Conservation (phyloP, 805 yeast genomes). For the Tetrapisispora phaffii region DNA sequence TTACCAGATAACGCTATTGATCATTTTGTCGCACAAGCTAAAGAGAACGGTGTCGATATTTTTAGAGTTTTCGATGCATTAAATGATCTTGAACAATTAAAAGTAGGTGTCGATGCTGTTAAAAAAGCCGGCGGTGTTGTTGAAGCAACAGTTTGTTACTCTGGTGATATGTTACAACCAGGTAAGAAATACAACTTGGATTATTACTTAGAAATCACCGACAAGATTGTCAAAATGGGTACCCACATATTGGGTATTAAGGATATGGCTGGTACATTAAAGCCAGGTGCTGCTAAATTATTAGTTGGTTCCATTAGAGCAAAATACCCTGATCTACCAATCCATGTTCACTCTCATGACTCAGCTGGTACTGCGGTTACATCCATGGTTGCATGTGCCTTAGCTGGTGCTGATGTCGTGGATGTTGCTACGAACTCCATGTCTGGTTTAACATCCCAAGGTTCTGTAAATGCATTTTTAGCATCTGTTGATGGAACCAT, state of each 20-base stretch:
- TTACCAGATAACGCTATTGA: constrained; percentile 98
- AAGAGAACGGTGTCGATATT: constrained; percentile 91
- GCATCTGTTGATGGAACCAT: constrained; percentile 86
- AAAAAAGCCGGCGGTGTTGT: constrained; percentile 98
- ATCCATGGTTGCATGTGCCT: constrained; percentile 87
- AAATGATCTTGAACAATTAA: constrained; percentile 91
- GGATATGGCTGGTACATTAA: constrained; percentile 99
- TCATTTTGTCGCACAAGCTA: constrained; percentile 91
- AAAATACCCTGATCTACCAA: constrained; percentile 86
- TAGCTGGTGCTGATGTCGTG: constrained; percentile 96
- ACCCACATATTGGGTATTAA: constrained; percentile 95
- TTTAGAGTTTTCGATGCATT: constrained; percentile 97
- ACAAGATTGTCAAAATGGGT: constrained; percentile 81
- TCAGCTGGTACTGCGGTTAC: constrained; percentile 99
- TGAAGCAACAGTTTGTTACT: constrained; percentile 96
- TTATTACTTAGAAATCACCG: constrained; percentile 76
- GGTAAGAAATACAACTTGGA: constrained; percentile 93
- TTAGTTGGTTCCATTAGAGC: constrained; percentile 75
- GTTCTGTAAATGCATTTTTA: constrained; percentile 84
- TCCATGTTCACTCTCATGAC: constrained; percentile 98
- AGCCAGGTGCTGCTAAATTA: constrained; percentile 83
- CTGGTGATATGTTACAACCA: constrained; percentile 95
- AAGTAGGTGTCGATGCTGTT: constrained; percentile 96
- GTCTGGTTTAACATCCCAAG: constrained; percentile 98
- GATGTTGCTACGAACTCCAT: constrained; percentile 95